These are phyloP conservation scores for Lasiodiplodia citricola DNA, from an alignment of 2,329 filamentous ascomycete genomes.

Conservation along the genomic window DNA sequence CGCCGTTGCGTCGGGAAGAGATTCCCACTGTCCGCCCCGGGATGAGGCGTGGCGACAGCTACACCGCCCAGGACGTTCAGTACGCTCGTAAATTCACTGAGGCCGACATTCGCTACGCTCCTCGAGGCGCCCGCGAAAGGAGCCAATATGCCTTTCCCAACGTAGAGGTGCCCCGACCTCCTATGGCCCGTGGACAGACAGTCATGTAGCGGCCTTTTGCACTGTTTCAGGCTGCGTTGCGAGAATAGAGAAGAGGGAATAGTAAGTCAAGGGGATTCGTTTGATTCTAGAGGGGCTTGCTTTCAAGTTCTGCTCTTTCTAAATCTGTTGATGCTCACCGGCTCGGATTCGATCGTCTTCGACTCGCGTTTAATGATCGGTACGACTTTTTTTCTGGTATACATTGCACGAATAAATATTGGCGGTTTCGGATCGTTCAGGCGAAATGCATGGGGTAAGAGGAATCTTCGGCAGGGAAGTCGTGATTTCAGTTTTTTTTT, in stretches of 20 bases:
- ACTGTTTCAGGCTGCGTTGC: not conserved
- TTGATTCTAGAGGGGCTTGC: constrained; percentile 6
- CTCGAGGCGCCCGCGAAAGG: not conserved
- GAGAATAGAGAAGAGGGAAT: constrained; percentile 14
- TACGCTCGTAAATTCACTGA: constrained; percentile 39
- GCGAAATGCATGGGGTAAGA: constrained; percentile 9
- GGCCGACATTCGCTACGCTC: constrained; percentile 43
- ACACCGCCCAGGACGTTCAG: constrained; percentile 39
- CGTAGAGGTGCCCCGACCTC: constrained; percentile 4
- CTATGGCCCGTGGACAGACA: not conserved
- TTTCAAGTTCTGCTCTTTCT: constrained; percentile 6
- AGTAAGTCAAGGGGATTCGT: not conserved
- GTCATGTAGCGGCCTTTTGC: not conserved
- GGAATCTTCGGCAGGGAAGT: not conserved
- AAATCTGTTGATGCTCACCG: not conserved
- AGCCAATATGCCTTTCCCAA: not conserved
- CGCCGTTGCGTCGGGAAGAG: constrained; percentile 29
- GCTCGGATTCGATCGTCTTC: not conserved
- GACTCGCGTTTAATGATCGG: not conserved
- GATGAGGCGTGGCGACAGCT: constrained; percentile 33
- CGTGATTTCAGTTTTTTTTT: not conserved
- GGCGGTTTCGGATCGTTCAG: not conserved
- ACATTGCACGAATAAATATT: constrained; percentile 1
- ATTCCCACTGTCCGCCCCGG: constrained; percentile 31
- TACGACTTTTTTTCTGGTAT: not conserved